Conservation (phyloP, 495 filamentous ascomycete species). For the Penicillium desertorum region DNA sequence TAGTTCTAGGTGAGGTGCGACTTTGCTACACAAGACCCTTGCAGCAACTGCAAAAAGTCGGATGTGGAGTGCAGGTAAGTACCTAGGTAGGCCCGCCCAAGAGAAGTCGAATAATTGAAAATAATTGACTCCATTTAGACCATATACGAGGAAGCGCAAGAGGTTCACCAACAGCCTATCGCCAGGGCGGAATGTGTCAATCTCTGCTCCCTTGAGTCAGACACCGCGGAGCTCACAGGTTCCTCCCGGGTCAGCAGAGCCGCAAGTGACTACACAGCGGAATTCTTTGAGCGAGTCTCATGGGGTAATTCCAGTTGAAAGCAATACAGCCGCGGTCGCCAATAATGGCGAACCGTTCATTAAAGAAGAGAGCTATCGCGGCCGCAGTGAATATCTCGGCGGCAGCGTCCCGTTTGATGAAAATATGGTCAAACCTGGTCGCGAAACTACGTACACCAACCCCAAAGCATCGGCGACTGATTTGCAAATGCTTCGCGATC, state of each 20-base stretch:
- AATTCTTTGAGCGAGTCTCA: slow-evolving; percentile 9
- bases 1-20: slow-evolving; percentile 28
- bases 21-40: slow-evolving; percentile 31
- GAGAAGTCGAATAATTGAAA: background rate
- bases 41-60: slow-evolving; percentile 33
- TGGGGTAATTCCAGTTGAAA: slow-evolving; percentile 4
- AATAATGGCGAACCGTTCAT: slow-evolving; percentile 25
- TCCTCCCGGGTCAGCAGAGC: slow-evolving; percentile 18
- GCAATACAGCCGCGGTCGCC: background rate
- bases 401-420: slow-evolving; percentile 35
- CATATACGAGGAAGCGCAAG: slow-evolving; percentile 33
- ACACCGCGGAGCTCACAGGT: slow-evolving; percentile 23
- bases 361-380: slow-evolving; percentile 35
- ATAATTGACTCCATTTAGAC: slow-evolving; percentile 13
- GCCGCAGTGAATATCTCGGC: slow-evolving; percentile 31
- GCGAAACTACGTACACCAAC: slow-evolving; percentile 30
- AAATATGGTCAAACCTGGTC: slow-evolving; percentile 34
- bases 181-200: slow-evolving; percentile 18
- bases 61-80: slow-evolving; percentile 31
- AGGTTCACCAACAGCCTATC: slow-evolving; percentile 33
- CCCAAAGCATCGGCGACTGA: slow-evolving; percentile 28
- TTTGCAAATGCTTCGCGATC: slow-evolving; percentile 31
- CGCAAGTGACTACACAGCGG: slow-evolving; percentile 4
- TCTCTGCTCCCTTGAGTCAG: slow-evolving; percentile 22
- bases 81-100: background rate